Percentiles rank a stretch among this genome's conserved stretches.
Conservation (phyloP, 2,329 filamentous ascomycete species). For the Verticillium longisporum region DNA sequence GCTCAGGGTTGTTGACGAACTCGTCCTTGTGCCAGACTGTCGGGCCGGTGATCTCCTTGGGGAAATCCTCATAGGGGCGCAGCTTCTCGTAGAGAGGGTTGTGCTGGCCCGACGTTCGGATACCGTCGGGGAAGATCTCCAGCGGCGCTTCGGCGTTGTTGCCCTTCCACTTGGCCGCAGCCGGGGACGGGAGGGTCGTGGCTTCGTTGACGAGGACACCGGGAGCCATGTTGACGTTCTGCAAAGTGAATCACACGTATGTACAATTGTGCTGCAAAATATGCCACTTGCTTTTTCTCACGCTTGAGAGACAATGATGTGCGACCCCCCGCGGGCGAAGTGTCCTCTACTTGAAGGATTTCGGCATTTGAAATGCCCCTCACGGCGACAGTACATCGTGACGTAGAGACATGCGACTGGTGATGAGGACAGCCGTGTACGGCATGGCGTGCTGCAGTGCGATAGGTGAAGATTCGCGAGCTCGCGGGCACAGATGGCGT, state of each 20-base stretch:
- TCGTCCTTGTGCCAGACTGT: conserved; percentile 68
- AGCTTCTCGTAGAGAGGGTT: conserved; percentile 59
- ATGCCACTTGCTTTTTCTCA: background rate
- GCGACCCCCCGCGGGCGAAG: background rate
- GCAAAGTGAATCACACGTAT: background rate
- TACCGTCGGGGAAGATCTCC: conserved; percentile 38
- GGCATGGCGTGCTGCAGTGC: background rate
- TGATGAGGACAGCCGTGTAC: background rate
- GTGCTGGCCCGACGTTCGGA: conserved; percentile 61
- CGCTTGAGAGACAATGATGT: background rate
- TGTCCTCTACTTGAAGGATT: background rate
- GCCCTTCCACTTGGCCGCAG: conserved; percentile 7
- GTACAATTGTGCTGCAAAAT: background rate
- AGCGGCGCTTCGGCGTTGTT: conserved; percentile 26
- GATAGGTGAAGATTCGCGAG: conserved; percentile 6
- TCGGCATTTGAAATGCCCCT: background rate
- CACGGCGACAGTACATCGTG: background rate
- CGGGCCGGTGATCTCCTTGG: conserved; percentile 60
- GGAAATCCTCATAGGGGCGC: conserved; percentile 63
- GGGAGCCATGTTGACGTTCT: conserved; percentile 10
- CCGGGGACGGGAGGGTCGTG: background rate
- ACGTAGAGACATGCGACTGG: background rate
- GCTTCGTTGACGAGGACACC: conserved; percentile 13
- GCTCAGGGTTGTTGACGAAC: conserved; percentile 54
- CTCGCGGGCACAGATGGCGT: conserved; percentile 9